Evolutionary conservation across 208 protist species (phyloP).

Genomic region (Wallacemonas rigidus): DNA sequence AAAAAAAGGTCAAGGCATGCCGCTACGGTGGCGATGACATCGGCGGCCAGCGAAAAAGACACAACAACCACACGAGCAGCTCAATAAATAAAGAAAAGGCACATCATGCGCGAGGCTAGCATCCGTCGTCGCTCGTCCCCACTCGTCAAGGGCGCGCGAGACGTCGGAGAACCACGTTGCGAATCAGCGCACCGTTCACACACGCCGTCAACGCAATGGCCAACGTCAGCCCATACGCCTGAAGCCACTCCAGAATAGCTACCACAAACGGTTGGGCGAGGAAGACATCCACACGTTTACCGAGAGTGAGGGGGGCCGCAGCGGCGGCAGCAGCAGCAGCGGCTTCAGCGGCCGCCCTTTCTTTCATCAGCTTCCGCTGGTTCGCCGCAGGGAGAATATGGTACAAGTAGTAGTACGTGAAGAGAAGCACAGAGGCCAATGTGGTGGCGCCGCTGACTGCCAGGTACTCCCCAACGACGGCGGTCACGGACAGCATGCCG

Average conservation of each 20-base stretch:
- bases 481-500: background rate
- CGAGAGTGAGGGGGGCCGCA: background rate
- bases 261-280: constrained; percentile 1
- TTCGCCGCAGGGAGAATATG: background rate
- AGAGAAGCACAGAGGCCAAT: background rate
- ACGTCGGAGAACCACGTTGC: background rate
- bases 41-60: too few species aligned
- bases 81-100: constrained; percentile 20
- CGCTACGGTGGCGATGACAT: too few species aligned
- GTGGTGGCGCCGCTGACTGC: constrained; percentile 28
- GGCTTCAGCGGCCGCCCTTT: background rate
- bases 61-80: constrained; percentile 4
- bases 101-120: background rate
- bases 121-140: background rate
- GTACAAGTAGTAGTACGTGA: constrained; percentile 17
- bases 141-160: background rate
- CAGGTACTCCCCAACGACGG: constrained; percentile 30
- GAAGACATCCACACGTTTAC: background rate
- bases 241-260: constrained; percentile 8
- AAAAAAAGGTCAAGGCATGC: too few species aligned
- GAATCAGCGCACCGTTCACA: constrained; percentile 27
- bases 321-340: constrained; percentile 3
- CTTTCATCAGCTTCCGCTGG: background rate
- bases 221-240: constrained; percentile 26
- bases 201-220: constrained; percentile 34